Percentiles rank a stretch among this genome's conserved stretches.
These are phyloP conservation scores for Plasmodium cynomolgi DNA, from an alignment of 169 alveolate genomes.

Conservation along the genomic window DNA sequence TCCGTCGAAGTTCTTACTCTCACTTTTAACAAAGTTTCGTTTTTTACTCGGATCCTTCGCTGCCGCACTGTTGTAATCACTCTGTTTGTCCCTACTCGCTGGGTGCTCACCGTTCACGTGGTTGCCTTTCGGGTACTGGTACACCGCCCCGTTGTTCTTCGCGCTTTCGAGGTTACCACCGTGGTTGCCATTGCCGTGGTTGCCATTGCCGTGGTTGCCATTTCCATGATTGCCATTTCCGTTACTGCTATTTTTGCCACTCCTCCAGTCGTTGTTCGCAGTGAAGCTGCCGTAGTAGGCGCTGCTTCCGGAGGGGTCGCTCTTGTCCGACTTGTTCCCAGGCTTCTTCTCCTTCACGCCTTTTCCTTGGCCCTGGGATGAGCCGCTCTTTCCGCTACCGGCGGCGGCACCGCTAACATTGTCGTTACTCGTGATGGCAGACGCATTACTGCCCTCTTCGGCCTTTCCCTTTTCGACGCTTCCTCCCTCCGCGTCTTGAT, in stretches of 20 bases:
- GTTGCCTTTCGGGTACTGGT: not conserved
- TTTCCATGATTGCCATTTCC: not conserved
- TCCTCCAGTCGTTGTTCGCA: constrained; percentile 46
- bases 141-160: not conserved
- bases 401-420: not conserved
- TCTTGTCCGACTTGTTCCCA: not conserved
- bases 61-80: not conserved
- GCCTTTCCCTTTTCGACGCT: constrained; percentile 3
- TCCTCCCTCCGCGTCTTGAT: not conserved
- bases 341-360: constrained; percentile 3
- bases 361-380: constrained; percentile 9
- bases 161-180: not conserved
- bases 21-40: constrained; percentile 25
- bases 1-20: not conserved
- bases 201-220: not conserved
- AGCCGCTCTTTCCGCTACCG: not conserved
- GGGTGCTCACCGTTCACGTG: not conserved
- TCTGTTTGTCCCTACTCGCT: not conserved
- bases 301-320: not conserved
- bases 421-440: not conserved
- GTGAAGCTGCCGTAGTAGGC: not conserved
- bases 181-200: not conserved
- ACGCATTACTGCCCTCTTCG: not conserved
- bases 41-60: constrained; percentile 43
- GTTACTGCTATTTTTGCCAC: constrained; percentile 18